Evolutionary conservation across 2,329 filamentous ascomycete genomes (phyloP), one percentile per base, ranked within the genome.

Genomic region (Epichloe uncinata): DNA sequence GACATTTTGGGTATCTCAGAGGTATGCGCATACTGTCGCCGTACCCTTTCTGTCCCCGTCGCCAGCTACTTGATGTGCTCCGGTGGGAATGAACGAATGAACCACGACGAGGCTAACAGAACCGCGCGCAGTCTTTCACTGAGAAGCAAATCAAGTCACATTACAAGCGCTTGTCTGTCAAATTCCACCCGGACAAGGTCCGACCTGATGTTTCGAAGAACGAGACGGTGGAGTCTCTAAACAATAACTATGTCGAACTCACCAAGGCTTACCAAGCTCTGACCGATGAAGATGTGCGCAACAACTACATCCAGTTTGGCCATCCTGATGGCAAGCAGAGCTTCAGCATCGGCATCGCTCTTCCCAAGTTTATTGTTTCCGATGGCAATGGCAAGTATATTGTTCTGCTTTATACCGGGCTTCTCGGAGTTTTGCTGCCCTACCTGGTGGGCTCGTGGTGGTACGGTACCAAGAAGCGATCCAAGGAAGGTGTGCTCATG

Each of bases 321-420:
- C 89, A 98, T 66, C 93, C 93, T 6, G 93, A 98, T 65, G 93
- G 93, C 63, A 97, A 96, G 76, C 93, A 98, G 71, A 91, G 89
- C 66, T 93, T 90, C 69, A 96, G 89, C 70, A 97, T 98, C 62
- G 91, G 93, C 56, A 98, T 98, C 57, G 93, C 91, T 43, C 77
- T 98, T 43, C 93, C 93, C 43, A 85, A 93, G 65, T 87, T 93
- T 68, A 89, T 98, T 60, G 78, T 98, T 50, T 85, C 87, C 13
- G 88, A 96, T 57, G 91, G 90, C 50, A 94, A 93, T 66, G 91
- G 90, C 57, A 97, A 96, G 73, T 97, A 94, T 63, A 85, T 98
- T 49, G 74, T 98, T 53, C 73, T 96, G 51, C 77, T 96, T 55
- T 98, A 98, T 66, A 90, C 88, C 37, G 69, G 84, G 35, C 77